A percentile compares a stretch with the other conserved stretches of the same genome.
Conservation (phyloP, 306 rosid species). For the Cajanus cajan region DNA sequence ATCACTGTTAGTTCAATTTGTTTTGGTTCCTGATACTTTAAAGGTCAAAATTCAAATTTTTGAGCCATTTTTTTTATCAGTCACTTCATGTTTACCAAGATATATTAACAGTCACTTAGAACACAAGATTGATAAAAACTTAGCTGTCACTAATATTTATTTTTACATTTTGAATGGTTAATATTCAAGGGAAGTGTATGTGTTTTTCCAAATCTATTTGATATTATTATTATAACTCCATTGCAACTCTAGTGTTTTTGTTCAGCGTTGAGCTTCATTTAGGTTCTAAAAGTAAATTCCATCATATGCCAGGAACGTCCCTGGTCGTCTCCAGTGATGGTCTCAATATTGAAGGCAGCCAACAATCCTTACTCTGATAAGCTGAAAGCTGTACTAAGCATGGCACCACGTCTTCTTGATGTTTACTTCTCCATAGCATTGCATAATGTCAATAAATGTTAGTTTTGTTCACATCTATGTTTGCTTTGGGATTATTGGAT, state of each 20-base stretch:
- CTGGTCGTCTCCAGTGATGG: slow-evolving; percentile 90
- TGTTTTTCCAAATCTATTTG: not conserved
- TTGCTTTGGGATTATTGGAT: slow-evolving; percentile 20
- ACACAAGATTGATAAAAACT: not conserved
- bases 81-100: not conserved
- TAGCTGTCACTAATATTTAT: slow-evolving; percentile 1
- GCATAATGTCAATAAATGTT: slow-evolving; percentile 74
- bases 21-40: not conserved
- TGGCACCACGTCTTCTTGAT: slow-evolving; percentile 74
- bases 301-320: slow-evolving; percentile 77
- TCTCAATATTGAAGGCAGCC: slow-evolving; percentile 59
- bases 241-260: not conserved
- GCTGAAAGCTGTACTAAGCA: slow-evolving; percentile 65
- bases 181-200: slow-evolving; percentile 4
- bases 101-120: not conserved
- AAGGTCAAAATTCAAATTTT: slow-evolving; percentile 16
- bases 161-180: slow-evolving; percentile 6
- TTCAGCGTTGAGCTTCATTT: slow-evolving; percentile 7
- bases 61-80: slow-evolving; percentile 21
- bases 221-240: slow-evolving; percentile 10
- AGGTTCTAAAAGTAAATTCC: slow-evolving; percentile 24
- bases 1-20: slow-evolving; percentile 13
- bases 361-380: slow-evolving; percentile 73
- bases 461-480: slow-evolving; percentile 38
- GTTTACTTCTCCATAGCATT: slow-evolving; percentile 74